Base-by-base conservation (phyloP, 768 basidiomycete genomes). In the Udeniomyces megalosporus region DNA sequence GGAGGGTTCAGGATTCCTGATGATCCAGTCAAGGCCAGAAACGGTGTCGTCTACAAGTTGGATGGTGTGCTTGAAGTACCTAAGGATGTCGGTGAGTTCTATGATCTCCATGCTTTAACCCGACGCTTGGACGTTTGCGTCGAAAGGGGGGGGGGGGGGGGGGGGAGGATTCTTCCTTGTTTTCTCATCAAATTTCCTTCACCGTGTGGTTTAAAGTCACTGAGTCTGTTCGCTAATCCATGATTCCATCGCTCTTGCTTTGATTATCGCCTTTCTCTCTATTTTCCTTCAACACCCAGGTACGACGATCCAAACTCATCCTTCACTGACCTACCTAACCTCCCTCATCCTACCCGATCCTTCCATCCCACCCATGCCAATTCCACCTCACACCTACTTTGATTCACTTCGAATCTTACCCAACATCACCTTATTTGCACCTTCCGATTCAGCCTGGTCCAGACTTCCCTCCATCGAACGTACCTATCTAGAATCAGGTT, bases 361-460 rank as follows among this genome's bases (percentile, higher is more conserved):
- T 11, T 22, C 31, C 6, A 15, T 75, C 78, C 28, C 80, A 83
- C 64, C 71, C 81, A 7, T 78, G 81, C 0, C 58, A 6, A 48
- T 55, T 34, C 63, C 51, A 20, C 52, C 58, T 4, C 20, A 20
- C 31, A 38, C 58, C 20, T 47, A 32, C 38, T 38, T 64, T 49
- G 17, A 42, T 17, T 29, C 54, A 82, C 4, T 57, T 49, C 44
- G 52, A 35, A n/a, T 65, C 0, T 82, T 84, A 0, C 75, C 86
- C 4, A 81, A 84, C 69, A 74, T 93, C 49, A 95, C 95, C 0
- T 67, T 97, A 31, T 99, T 99, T 72, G 80, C 93, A 7, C 93
- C 95, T 0, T 78, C 85, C 28, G 80, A 95, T 71, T 74, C 80
- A 38, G 95, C 93, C 14, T 97, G 89, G 84, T 74, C 82, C n/a